Conservation (phyloP, 139 green algal genomes). For the Chlorella sp. region DNA sequence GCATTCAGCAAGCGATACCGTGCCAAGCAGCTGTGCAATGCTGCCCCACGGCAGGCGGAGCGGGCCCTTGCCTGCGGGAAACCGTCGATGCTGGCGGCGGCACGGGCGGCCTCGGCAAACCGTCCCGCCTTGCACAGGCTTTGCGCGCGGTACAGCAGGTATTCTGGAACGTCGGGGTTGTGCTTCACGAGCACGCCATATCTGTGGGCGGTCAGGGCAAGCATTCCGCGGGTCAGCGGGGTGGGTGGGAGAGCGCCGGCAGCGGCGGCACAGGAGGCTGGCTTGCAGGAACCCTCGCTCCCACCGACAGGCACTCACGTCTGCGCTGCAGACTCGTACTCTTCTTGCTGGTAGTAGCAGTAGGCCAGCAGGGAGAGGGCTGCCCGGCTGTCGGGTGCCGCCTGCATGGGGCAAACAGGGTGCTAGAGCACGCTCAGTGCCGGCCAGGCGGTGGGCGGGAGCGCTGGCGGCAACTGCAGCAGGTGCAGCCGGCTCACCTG, state of each 20-base stretch:
- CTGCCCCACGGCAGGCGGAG: neutral
- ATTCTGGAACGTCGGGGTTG: conserved; percentile 5
- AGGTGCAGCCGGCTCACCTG: conserved; percentile 7
- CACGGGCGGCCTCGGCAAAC: conserved; percentile 12
- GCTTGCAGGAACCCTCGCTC: neutral
- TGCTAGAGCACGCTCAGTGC: neutral
- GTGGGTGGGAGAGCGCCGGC: neutral
- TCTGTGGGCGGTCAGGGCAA: neutral
- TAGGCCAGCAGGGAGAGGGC: conserved; percentile 21
- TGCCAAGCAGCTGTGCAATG: neutral
- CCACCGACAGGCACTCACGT: neutral
- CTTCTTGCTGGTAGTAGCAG: conserved; percentile 36
- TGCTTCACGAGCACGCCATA: neutral
- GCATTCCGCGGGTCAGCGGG: neutral
- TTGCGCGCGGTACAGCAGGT: conserved; percentile 30
- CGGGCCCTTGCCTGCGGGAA: neutral
- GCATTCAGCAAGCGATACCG: neutral
- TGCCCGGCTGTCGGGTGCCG: conserved; percentile 13
- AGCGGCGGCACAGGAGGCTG: neutral
- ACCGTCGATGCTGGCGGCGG: conserved; percentile 10
- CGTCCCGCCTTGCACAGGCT: conserved; percentile 35
- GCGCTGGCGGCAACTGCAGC: neutral
- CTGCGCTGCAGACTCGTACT: conserved; percentile 29
- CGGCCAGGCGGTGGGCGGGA: neutral
- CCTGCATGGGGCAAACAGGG: neutral